These are phyloP conservation scores for Zalaria obscura DNA, from an alignment of 2,329 filamentous ascomycete genomes.

Conservation along the genomic window DNA sequence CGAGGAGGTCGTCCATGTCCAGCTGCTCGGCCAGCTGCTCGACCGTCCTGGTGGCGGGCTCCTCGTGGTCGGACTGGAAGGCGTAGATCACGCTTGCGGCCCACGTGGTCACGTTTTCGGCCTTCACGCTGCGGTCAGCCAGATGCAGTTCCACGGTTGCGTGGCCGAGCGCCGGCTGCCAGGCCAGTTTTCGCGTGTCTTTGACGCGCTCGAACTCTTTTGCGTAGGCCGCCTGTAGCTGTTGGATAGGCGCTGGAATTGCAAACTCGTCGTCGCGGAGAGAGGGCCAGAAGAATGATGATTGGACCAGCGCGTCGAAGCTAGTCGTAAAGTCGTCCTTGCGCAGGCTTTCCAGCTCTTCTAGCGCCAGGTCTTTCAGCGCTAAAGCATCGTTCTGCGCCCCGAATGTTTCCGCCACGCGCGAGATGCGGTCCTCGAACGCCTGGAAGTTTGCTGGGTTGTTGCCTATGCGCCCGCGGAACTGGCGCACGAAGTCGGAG, in stretches of 20 bases:
- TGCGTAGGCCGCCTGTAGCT: slow-evolving; percentile 57
- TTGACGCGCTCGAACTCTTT: slow-evolving; percentile 68
- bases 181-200: slow-evolving; percentile 70
- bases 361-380: not conserved
- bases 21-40: slow-evolving; percentile 38
- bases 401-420: slow-evolving; percentile 1
- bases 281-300: slow-evolving; percentile 84
- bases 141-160: slow-evolving; percentile 72
- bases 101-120: slow-evolving; percentile 64
- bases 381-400: not conserved
- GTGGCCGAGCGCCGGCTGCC: slow-evolving; percentile 71
- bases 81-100: slow-evolving; percentile 79
- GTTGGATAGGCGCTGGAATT: slow-evolving; percentile 43
- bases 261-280: slow-evolving; percentile 56
- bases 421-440: slow-evolving; percentile 4
- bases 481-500: slow-evolving; percentile 11
- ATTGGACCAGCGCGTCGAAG: slow-evolving; percentile 75
- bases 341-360: not conserved
- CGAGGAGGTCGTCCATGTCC: slow-evolving; percentile 60
- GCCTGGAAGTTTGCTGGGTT: not conserved
- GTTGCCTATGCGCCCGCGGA: slow-evolving; percentile 1
- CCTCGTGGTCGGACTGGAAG: slow-evolving; percentile 42
- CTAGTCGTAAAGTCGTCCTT: slow-evolving; percentile 5
- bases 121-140: slow-evolving; percentile 58
- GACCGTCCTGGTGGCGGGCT: slow-evolving; percentile 20